These are phyloP conservation scores for Hibiscus syriacus DNA, from an alignment of 345 rosid genomes.

Conservation along the genomic window DNA sequence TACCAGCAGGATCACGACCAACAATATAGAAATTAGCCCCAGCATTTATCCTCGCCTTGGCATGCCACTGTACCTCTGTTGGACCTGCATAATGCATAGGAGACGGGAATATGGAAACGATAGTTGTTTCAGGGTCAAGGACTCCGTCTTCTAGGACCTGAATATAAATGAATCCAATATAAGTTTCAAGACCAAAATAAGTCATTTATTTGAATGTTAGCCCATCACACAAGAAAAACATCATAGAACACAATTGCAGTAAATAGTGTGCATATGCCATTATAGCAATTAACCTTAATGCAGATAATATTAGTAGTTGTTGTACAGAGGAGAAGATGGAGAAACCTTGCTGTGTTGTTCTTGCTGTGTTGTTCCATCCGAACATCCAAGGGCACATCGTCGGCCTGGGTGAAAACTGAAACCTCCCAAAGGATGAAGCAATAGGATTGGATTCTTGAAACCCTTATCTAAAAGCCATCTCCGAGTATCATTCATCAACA, in stretches of 20 bases:
- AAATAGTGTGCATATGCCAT: neutral
- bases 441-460: conserved; percentile 74
- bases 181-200: neutral
- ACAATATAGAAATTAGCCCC: conserved; percentile 98
- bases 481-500: conserved; percentile 88
- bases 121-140: conserved; percentile 86
- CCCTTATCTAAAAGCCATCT: conserved; percentile 81
- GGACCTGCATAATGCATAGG: conserved; percentile 99
- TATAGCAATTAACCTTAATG: neutral
- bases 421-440: conserved; percentile 97
- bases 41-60: conserved; percentile 90
- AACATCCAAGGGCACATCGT: conserved; percentile 91
- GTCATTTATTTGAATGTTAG: neutral
- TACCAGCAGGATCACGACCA: conserved; percentile 98
- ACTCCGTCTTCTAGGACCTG: conserved; percentile 93
- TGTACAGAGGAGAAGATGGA: neutral
- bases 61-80: conserved; percentile 99
- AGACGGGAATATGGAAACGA: conserved; percentile 91
- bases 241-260: neutral
- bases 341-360: no score
- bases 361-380: conserved; percentile 94
- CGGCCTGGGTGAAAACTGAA: conserved; percentile 84
- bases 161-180: neutral
- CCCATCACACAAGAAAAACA: neutral
- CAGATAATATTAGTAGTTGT: neutral